Percentiles rank a stretch among this genome's conserved stretches.
Conservation (phyloP, 208 protist genomes). For the Leishmania lainsoni region DNA sequence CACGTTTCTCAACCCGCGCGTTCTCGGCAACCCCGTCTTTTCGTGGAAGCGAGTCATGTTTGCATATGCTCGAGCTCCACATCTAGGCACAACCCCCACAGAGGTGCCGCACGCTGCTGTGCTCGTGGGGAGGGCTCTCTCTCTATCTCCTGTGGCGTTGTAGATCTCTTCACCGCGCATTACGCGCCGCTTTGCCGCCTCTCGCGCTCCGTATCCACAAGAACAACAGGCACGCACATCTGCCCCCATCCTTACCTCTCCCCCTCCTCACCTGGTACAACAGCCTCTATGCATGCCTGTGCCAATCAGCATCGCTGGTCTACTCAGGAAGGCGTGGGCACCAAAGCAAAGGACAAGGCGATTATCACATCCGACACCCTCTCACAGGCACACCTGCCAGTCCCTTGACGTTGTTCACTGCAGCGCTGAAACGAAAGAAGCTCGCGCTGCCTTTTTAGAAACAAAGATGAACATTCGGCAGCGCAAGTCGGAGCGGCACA, state of each 20-base stretch:
- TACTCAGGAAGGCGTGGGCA: neutral
- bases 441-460: neutral
- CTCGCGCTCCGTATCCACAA: neutral
- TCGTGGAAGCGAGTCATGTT: neutral
- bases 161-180: neutral
- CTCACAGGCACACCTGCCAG: too few relatives aligned
- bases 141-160: neutral
- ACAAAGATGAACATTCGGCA: slow-evolving; percentile 60
- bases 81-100: neutral
- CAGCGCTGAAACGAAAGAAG: neutral
- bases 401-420: neutral
- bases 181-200: neutral
- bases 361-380: neutral
- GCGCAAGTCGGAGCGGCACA: slow-evolving; percentile 60
- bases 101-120: neutral
- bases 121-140: neutral
- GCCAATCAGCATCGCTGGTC: neutral
- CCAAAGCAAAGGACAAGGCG: too few relatives aligned
- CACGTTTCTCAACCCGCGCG: neutral
- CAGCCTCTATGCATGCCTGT: neutral
- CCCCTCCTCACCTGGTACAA: neutral
- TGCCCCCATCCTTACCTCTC: neutral
- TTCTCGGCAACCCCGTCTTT: neutral
- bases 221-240: neutral
- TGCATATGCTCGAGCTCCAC: neutral